phyloP scores from a whole-genome alignment of 2,329 filamentous ascomycete species.

The Monosporascus sp. region DNA sequence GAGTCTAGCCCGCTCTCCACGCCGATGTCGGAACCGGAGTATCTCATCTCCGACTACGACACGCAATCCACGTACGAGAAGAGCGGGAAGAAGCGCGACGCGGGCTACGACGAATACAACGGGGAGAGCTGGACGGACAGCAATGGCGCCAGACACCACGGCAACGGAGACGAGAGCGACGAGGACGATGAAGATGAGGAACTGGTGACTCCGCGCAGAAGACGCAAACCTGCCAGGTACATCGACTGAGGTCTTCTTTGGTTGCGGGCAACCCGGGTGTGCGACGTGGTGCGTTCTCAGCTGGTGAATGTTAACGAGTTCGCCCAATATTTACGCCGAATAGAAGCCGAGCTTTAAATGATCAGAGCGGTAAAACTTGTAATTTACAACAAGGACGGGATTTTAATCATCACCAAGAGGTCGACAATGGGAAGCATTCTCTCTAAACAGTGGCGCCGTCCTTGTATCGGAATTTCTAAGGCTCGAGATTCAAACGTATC shows the following conservation, averaged over 20 bases:
- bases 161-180: conserved; percentile 14
- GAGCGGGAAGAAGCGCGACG: conserved; percentile 9
- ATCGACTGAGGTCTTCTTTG: conserved; percentile 15
- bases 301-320: neutral
- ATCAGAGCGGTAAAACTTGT: no score
- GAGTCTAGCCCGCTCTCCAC: conserved; percentile 26
- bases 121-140: conserved; percentile 23
- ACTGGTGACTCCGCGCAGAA: neutral
- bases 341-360: no score
- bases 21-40: conserved; percentile 13
- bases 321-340: no score
- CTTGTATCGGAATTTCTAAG: no score
- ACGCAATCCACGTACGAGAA: conserved; percentile 8
- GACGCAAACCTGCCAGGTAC: conserved; percentile 22
- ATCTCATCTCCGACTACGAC: conserved; percentile 16
- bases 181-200: conserved; percentile 17
- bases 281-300: neutral
- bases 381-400: no score
- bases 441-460: no score
- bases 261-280: neutral
- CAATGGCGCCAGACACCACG: conserved; percentile 14
- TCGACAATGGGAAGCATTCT: no score
- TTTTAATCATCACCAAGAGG: no score
- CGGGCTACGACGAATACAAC: conserved; percentile 23
- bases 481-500: no score